Percentiles rank a stretch among this genome's conserved stretches.
phyloP scores from a whole-genome alignment of 73 alveolate genomes.

The Tetrahymena malaccensis region DNA sequence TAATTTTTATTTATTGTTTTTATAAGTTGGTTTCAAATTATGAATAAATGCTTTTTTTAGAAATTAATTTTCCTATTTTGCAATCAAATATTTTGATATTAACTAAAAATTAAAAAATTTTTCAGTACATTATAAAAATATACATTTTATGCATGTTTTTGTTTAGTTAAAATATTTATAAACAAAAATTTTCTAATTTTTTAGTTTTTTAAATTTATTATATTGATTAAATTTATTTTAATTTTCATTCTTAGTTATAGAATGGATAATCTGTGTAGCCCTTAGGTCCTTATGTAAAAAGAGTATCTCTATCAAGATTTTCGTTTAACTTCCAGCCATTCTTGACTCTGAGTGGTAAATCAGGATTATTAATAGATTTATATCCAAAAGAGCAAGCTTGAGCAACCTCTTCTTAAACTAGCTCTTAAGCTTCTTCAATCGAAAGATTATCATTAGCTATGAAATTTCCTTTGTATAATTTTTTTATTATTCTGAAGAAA shows the following conservation, averaged over 20 bases:
- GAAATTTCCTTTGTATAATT: slow-evolving; percentile 16
- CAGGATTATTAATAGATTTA: slow-evolving; percentile 4
- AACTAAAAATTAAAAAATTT: too few species aligned
- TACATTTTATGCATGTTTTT: too few species aligned
- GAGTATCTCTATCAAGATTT: slow-evolving; percentile 16
- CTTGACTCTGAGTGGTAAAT: not conserved
- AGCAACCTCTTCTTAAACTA: slow-evolving; percentile 27
- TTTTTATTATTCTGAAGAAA: slow-evolving; percentile 4
- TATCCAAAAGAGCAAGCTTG: slow-evolving; percentile 43
- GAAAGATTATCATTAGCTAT: slow-evolving; percentile 36
- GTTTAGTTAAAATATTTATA: too few species aligned
- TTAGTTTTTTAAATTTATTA: not conserved
- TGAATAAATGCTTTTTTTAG: too few species aligned
- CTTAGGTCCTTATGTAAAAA: slow-evolving; percentile 22
- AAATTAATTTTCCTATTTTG: too few species aligned
- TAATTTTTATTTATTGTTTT: too few species aligned
- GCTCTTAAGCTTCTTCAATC: slow-evolving; percentile 15
- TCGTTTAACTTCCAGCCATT: slow-evolving; percentile 10
- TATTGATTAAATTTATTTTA: not conserved
- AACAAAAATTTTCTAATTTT: not conserved
- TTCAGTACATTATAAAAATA: too few species aligned
- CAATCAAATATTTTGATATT: too few species aligned
- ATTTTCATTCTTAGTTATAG: not conserved
- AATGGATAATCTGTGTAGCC: slow-evolving; percentile 44
- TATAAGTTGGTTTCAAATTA: too few species aligned